Percentiles rank a stretch among this genome's conserved stretches.
Evolutionary conservation across 352 stramenopile species (phyloP).

Genomic region (Phytophthora megakarya): DNA sequence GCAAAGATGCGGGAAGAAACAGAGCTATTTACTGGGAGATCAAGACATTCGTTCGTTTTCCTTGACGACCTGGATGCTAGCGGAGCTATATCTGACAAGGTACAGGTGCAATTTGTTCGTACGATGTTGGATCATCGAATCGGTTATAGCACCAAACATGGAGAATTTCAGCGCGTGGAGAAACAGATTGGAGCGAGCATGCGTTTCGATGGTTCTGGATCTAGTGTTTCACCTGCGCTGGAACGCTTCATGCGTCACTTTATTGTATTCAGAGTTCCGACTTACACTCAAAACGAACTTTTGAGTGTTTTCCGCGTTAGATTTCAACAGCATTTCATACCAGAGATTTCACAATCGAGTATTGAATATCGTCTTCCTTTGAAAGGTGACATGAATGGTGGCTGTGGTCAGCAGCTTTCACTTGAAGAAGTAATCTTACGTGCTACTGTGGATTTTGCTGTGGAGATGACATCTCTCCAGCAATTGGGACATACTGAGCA

Average conservation of each 20-base stretch:
- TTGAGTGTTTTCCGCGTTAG: conserved; percentile 57
- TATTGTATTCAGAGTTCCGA: conserved; percentile 45
- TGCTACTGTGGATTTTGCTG: conserved; percentile 53
- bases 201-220: conserved; percentile 16
- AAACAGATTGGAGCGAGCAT: conserved; percentile 53
- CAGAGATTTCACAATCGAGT: neutral
- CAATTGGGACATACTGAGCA: conserved; percentile 24
- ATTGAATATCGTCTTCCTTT: conserved; percentile 4
- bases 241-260: conserved; percentile 59
- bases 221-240: neutral
- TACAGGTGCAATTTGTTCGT: conserved; percentile 49
- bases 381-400: conserved; percentile 11
- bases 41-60: conserved; percentile 51
- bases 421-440: conserved; percentile 57
- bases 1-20: conserved; percentile 43
- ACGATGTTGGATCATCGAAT: conserved; percentile 54
- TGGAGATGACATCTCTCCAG: conserved; percentile 47
- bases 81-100: conserved; percentile 1
- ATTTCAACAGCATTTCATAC: conserved; percentile 39
- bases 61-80: conserved; percentile 53
- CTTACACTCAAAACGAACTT: conserved; percentile 51
- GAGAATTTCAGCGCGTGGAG: conserved; percentile 31
- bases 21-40: conserved; percentile 38
- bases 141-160: conserved; percentile 38
- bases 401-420: conserved; percentile 29